Base-by-base conservation (phyloP, 805 yeast genomes). In the Myxozyma mucilagina region DNA sequence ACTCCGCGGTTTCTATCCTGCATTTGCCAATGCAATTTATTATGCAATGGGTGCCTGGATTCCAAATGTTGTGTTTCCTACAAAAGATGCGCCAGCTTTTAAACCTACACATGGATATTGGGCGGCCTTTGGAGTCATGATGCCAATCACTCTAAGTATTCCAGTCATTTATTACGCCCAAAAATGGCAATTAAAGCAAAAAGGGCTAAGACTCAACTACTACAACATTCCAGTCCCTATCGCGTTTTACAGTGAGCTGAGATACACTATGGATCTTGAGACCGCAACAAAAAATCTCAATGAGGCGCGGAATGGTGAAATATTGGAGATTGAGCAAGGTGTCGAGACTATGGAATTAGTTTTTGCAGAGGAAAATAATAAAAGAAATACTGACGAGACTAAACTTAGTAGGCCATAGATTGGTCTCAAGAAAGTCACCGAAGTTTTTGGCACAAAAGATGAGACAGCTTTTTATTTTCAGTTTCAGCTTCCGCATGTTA, bases 41-140 rank as follows among this genome's bases (percentile, higher is more conserved):
- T 74, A 68, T 56, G 70, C 74, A 5, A 68, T 74, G 45, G 70
- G 70, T 47, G 74, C 78, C 10, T 74, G 74, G 72, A 53, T 75
- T 38, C 73, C 84, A 1, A 77, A 80, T 13, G 67, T 79, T 32
- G 76, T 78, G 13, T 79, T 79, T 77, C 70, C 70, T 44, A 69
- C 73, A 10, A 66, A 60, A 1, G 70, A 71, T 29, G 70, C 72
- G 1, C 73, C 73, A 53, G 59, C 50, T 60, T 70, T 53, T 69
- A 71, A 5, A 68, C 57, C 52, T 42, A 55, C 53, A 3, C 35
- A 41, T 36, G 65, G 66, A 29, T 67, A 64, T 45, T 50, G 54
- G 54, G 45, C 35, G 13, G 54, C 54, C 3, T 18, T 50, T 20
- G 54, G 44, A 6, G 51, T 41, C n/a, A 39, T 42, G 51, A 18